Evolutionary conservation across 805 yeast genomes (phyloP).

Genomic region (Dipodascus geniculatus): DNA sequence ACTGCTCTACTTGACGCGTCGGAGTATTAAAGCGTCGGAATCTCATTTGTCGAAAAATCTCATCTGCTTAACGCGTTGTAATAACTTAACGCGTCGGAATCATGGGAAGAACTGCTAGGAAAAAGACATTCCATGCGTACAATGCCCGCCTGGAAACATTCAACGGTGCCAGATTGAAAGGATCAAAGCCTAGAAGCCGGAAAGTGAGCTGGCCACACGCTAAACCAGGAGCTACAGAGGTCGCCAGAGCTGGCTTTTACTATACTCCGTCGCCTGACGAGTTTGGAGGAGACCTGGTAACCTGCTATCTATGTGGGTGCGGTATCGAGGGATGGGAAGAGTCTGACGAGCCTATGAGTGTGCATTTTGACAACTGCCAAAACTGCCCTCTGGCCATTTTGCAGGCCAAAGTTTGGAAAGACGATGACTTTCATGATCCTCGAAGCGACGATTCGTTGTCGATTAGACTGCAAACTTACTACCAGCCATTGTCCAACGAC

Average conservation of each 20-base stretch:
- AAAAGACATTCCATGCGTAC: constrained; percentile 7
- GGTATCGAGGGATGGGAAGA: constrained; percentile 50
- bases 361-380: constrained; percentile 31
- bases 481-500: not conserved
- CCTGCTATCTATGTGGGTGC: constrained; percentile 47
- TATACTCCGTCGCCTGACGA: constrained; percentile 37
- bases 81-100: not conserved
- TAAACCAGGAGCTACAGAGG: constrained; percentile 19
- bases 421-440: constrained; percentile 17
- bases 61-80: no score
- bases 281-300: constrained; percentile 35
- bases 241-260: constrained; percentile 52
- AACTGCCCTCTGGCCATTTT: constrained; percentile 28
- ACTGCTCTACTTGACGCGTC: no score
- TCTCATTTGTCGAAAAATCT: no score
- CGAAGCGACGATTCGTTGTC: constrained; percentile 13
- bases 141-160: constrained; percentile 12
- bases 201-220: constrained; percentile 17
- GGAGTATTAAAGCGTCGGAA: no score
- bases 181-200: constrained; percentile 10
- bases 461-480: constrained; percentile 18
- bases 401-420: constrained; percentile 15
- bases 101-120: not conserved
- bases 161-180: constrained; percentile 8
- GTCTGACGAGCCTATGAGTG: constrained; percentile 37